These are phyloP conservation scores for Aspergillus mulundensis DNA, from an alignment of 495 filamentous ascomycete species.

Conservation along the genomic window DNA sequence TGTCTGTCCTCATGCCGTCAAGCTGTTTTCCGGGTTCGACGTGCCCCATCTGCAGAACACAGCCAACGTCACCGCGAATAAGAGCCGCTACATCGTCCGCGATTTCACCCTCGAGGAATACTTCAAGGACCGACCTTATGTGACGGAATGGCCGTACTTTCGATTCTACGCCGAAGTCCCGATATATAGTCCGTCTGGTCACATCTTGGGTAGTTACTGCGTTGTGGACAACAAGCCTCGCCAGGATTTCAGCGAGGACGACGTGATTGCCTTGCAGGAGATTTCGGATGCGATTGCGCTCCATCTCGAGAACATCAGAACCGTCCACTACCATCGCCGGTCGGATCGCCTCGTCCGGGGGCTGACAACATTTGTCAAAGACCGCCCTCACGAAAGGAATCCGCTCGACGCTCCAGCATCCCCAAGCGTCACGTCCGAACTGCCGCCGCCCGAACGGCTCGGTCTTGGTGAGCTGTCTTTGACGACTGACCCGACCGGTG, in stretches of 20 bases:
- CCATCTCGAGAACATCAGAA: conserved; percentile 32
- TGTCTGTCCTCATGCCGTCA: conserved; percentile 48
- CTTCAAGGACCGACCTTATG: conserved; percentile 43
- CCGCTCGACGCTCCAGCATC: not conserved
- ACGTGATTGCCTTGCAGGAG: conserved; percentile 29
- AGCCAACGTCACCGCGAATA: conserved; percentile 22
- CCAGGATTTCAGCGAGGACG: conserved; percentile 23
- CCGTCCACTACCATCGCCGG: conserved; percentile 25
- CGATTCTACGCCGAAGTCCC: conserved; percentile 64
- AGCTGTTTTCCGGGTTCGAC: conserved; percentile 27
- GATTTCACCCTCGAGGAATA: conserved; percentile 48
- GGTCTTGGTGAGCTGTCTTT: not conserved
- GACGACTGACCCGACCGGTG: not conserved
- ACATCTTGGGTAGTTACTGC: conserved; percentile 60
- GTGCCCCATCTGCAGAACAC: conserved; percentile 21
- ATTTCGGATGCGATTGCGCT: conserved; percentile 26
- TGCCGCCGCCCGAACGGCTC: not conserved
- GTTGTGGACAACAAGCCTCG: conserved; percentile 54
- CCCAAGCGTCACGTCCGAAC: not conserved
- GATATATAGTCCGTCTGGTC: conserved; percentile 54
- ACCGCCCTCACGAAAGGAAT: conserved; percentile 13
- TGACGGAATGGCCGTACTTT: conserved; percentile 38
- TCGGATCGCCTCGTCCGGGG: conserved; percentile 27
- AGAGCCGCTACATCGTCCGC: conserved; percentile 43
- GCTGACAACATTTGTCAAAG: conserved; percentile 29